A percentile compares a stretch with the other conserved stretches of the same genome.
These are phyloP conservation scores for Suhomyces atakaporum DNA, from an alignment of 1,139 yeast genomes.

Conservation along the genomic window DNA sequence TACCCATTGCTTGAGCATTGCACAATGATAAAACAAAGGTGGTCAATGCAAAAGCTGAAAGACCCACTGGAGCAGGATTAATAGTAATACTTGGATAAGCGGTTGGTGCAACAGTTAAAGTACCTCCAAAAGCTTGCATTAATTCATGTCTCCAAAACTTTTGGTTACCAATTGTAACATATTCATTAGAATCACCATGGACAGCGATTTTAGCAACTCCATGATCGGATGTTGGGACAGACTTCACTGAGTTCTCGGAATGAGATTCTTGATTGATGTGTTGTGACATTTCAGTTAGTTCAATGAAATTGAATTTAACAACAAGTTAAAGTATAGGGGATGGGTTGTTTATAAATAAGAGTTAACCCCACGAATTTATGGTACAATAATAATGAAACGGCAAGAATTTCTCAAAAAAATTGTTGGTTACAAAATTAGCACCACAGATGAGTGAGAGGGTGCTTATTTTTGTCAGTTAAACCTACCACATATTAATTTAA, in stretches of 20 bases:
- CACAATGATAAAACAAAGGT: constrained; percentile 52
- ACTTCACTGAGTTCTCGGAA: constrained; percentile 7
- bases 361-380: constrained; percentile 3
- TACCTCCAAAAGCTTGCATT: constrained; percentile 45
- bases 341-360: not conserved
- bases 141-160: constrained; percentile 52
- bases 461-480: no score
- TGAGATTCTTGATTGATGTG: constrained; percentile 4
- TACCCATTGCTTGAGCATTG: constrained; percentile 55
- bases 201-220: constrained; percentile 3
- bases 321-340: no score
- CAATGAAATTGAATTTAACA: no score
- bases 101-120: constrained; percentile 40
- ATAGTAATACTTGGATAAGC: constrained; percentile 39
- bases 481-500: no score
- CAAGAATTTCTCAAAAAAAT: no score
- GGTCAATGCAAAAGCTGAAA: constrained; percentile 53
- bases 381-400: no score
- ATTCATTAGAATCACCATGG: constrained; percentile 46
- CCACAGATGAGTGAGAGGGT: no score
- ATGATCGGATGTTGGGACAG: constrained; percentile 4
- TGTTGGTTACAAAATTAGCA: no score
- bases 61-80: constrained; percentile 65
- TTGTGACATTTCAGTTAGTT: not conserved
- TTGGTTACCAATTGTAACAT: constrained; percentile 70